Conservation (phyloP, 208 protist genomes). For the Crithidia sp. region DNA sequence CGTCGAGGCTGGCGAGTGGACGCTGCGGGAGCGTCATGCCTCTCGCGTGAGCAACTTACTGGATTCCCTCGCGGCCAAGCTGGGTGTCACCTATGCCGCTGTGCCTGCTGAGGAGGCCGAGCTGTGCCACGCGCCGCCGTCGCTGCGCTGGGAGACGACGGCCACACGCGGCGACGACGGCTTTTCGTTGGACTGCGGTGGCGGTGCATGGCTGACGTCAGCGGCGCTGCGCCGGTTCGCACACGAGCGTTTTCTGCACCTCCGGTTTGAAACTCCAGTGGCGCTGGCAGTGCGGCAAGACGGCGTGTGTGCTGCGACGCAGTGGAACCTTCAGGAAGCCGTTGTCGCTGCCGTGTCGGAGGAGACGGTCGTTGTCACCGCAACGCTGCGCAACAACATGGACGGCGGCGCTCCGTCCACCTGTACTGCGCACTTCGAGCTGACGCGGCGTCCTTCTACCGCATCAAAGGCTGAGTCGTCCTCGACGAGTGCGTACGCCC, state of each 20-base stretch:
- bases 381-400: slow-evolving; percentile 15
- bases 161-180: neutral
- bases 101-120: slow-evolving; percentile 11
- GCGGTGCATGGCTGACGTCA: slow-evolving; percentile 5
- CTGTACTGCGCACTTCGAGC: slow-evolving; percentile 45
- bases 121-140: slow-evolving; percentile 19
- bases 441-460: slow-evolving; percentile 12
- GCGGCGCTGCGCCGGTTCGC: slow-evolving; percentile 3
- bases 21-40: slow-evolving; percentile 3
- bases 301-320: slow-evolving; percentile 26
- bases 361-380: slow-evolving; percentile 24
- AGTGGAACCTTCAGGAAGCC: slow-evolving; percentile 32
- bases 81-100: slow-evolving; percentile 25
- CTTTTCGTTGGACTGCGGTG: neutral
- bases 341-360: slow-evolving; percentile 21
- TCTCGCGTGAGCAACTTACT: slow-evolving; percentile 8
- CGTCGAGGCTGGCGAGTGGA: slow-evolving; percentile 8
- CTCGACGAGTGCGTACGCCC: slow-evolving; percentile 1
- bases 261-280: slow-evolving; percentile 17
- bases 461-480: neutral
- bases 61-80: neutral
- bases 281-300: slow-evolving; percentile 22
- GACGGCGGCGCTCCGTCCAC: neutral
- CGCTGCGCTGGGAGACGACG: slow-evolving; percentile 6
- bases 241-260: slow-evolving; percentile 9